Base-by-base conservation (phyloP, 129 eudicot genomes). In the Deinandra increscens region DNA sequence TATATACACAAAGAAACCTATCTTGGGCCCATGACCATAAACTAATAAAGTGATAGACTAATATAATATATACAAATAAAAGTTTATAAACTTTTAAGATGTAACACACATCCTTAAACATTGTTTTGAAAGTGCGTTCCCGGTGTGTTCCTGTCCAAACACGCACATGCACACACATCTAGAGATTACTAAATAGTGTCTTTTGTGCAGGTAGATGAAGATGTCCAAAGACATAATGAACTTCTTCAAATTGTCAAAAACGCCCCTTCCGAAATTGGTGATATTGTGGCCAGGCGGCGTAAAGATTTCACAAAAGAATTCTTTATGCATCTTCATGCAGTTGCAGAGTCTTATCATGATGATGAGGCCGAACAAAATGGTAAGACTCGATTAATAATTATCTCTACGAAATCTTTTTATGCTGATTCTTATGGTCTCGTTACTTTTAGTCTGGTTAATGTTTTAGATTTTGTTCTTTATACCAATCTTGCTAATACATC, bases 261-360 rank as follows among this genome's bases (percentile, higher is more conserved):
- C 26, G 78, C 85, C 2, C 90, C 86, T 51, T 77, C 92, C 7
- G 84, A 87, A 72, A 74, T 94, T 14, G 80, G 80, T 69, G 96
- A 87, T 68, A 79, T 89, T 78, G 90, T 94, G 5, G 81, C 88
- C 23, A 83, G 81, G 76, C 84, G 96, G 19, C 99, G 99, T 23
- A 94, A 89, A 81, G 97, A 94, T 79, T 94, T 94, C 74, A 94
- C 97, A 1, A 77, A 80, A 11, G 99, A 94, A 34, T 89, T 94
- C 46, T 94, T 94, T 76, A 77, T 64, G 60, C 99, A 94, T 89
- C 73, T 94, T 69, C 78, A 76, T 38, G 82, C 88, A 26, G 95
- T 89, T 66, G 97, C 95, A 53, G 85, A 84, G 60, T 94, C 99
- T 42, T 94, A 89, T 78, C 79, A 85, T 69, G 97, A 89, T 49